These are phyloP conservation scores for Ulota crispa DNA, from an alignment of 225 moss, liverwort and hornwort species.

Conservation along the genomic window DNA sequence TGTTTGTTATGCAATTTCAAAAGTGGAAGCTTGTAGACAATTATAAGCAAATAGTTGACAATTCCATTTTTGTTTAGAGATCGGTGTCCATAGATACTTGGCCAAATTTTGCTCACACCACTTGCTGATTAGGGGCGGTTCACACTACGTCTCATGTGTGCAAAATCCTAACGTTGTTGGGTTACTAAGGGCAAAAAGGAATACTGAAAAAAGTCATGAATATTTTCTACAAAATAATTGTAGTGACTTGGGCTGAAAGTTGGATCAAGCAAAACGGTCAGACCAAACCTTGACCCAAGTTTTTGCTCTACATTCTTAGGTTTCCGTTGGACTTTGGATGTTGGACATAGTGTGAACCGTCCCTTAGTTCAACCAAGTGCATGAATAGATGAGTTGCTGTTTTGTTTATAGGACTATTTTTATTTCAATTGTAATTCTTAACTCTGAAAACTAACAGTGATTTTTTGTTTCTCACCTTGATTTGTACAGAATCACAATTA, in stretches of 20 bases:
- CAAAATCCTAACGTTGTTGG: no score
- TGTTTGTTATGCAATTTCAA: background rate
- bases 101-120: background rate
- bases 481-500: constrained; percentile 76
- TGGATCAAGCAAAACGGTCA: no score
- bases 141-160: no score
- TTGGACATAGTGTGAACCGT: no score
- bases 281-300: no score
- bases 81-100: background rate
- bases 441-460: background rate
- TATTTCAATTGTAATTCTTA: no score
- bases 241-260: no score
- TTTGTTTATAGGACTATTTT: background rate
- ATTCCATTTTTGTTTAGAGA: background rate
- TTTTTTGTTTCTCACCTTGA: background rate
- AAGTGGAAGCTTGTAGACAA: background rate
- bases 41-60: background rate
- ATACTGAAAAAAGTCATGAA: no score
- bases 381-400: background rate
- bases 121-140: background rate
- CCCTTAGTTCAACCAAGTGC: background rate
- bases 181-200: no score
- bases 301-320: no score
- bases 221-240: no score
- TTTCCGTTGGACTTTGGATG: no score